Conservation (phyloP, 257 asterid species). For the Scutellaria barbata region DNA sequence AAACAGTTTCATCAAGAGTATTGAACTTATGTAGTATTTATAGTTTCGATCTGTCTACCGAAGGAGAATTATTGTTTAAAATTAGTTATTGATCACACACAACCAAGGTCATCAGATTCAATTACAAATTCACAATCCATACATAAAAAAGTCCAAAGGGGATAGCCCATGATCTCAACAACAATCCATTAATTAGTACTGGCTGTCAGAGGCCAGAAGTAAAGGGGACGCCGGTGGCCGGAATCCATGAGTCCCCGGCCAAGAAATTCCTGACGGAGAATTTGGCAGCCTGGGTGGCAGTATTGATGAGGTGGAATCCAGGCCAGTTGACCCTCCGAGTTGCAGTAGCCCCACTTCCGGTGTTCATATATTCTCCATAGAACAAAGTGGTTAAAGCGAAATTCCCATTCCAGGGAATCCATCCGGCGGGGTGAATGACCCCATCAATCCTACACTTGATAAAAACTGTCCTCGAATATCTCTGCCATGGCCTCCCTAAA, state of each 20-base stretch:
- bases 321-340: constrained; percentile 56
- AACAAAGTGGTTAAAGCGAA: constrained; percentile 49
- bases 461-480: constrained; percentile 49
- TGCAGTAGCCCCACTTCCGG: constrained; percentile 50
- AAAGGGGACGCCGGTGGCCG: constrained; percentile 54
- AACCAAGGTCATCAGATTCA: no score
- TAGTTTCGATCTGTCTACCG: no score
- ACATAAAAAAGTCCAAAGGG: no score
- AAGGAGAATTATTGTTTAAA: no score
- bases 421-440: constrained; percentile 49
- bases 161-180: no score
- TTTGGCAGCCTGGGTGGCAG: constrained; percentile 41
- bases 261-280: constrained; percentile 54
- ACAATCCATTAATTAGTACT: no score
- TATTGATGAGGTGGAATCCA: constrained; percentile 44
- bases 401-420: constrained; percentile 56
- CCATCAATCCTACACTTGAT: constrained; percentile 44
- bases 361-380: constrained; percentile 57
- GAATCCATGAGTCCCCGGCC: constrained; percentile 60
- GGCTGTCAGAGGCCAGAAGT: constrained; percentile 52
- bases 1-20: no score
- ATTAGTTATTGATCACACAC: no score
- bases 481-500: constrained; percentile 63
- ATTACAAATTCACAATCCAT: no score
- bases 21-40: no score